phyloP scores from a whole-genome alignment of 345 rosid genomes.

The Linum usitatissimum region DNA sequence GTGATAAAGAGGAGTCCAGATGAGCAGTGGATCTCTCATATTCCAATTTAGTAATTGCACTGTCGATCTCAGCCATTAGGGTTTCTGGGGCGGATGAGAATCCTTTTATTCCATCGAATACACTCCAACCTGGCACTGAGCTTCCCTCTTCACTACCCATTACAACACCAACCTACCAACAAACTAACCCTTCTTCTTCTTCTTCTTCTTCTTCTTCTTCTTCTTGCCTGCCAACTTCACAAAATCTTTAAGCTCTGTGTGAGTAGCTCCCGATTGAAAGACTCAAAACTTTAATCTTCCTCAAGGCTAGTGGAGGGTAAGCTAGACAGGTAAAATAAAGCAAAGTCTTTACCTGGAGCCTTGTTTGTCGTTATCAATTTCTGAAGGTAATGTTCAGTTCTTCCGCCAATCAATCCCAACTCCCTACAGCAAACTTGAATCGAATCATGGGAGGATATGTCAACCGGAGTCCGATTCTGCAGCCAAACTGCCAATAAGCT shows the following conservation, averaged over 20 bases:
- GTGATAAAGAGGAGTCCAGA: constrained; percentile 22
- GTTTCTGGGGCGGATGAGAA: constrained; percentile 41
- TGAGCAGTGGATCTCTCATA: constrained; percentile 30
- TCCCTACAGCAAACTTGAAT: too few species aligned
- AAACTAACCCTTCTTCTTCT: not conserved
- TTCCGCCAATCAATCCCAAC: not conserved
- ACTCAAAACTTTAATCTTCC: not conserved
- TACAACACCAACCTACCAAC: not conserved
- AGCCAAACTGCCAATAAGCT: too few species aligned
- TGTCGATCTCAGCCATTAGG: constrained; percentile 56
- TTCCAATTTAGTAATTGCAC: constrained; percentile 44
- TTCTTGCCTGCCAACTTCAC: not conserved
- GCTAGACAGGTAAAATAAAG: too few species aligned
- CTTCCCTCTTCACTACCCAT: constrained; percentile 37
- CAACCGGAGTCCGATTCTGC: too few species aligned
- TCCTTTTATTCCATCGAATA: constrained; percentile 37
- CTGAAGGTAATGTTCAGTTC: not conserved
- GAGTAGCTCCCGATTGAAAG: not conserved
- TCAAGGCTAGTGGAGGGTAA: not conserved
- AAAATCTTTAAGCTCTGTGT: too few species aligned
- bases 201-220: not conserved
- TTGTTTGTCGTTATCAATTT: not conserved
- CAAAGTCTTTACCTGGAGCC: not conserved
- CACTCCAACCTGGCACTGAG: constrained; percentile 23
- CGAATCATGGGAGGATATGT: too few species aligned